These are phyloP conservation scores for Boletus barrowsii DNA, from an alignment of 768 basidiomycete species.

Conservation along the genomic window DNA sequence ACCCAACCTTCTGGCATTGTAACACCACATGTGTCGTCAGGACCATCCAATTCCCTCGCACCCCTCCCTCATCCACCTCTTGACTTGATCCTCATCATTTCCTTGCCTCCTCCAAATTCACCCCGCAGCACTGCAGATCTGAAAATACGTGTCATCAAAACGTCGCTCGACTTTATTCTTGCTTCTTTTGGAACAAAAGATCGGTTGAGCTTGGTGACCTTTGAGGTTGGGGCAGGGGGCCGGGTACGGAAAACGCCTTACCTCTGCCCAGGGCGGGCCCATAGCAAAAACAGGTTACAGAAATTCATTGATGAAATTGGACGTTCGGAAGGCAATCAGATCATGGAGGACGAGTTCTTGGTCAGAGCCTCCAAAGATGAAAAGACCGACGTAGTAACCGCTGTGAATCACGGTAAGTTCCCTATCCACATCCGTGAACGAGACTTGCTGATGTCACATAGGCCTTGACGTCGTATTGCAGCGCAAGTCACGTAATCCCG, in stretches of 20 bases:
- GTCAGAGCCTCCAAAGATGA: constrained; percentile 82
- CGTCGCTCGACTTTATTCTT: constrained; percentile 83
- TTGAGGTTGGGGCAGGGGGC: constrained; percentile 82
- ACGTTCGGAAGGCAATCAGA: constrained; percentile 37
- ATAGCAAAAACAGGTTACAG: constrained; percentile 66
- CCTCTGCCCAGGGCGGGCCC: constrained; percentile 64
- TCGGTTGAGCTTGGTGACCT: constrained; percentile 87
- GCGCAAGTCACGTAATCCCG: constrained; percentile 85
- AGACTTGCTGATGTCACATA: constrained; percentile 23
- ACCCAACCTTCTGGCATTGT: constrained; percentile 49
- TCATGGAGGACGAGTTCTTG: constrained; percentile 61
- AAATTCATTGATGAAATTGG: constrained; percentile 77
- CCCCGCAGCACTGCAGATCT: constrained; percentile 77
- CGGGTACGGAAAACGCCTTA: constrained; percentile 93
- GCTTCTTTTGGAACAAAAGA: constrained; percentile 75
- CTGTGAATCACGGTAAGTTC: constrained; percentile 84
- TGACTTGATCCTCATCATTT: constrained; percentile 90
- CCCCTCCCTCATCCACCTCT: constrained; percentile 84
- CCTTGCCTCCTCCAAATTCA: constrained; percentile 72
- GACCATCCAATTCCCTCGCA: constrained; percentile 75
- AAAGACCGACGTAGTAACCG: constrained; percentile 95
- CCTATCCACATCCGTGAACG: neutral
- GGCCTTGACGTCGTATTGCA: constrained; percentile 93
- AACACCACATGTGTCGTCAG: constrained; percentile 68
- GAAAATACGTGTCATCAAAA: constrained; percentile 85